Evolutionary conservation across 768 basidiomycete genomes (phyloP).

Genomic region (Rhodosporidiobolus odoratus): DNA sequence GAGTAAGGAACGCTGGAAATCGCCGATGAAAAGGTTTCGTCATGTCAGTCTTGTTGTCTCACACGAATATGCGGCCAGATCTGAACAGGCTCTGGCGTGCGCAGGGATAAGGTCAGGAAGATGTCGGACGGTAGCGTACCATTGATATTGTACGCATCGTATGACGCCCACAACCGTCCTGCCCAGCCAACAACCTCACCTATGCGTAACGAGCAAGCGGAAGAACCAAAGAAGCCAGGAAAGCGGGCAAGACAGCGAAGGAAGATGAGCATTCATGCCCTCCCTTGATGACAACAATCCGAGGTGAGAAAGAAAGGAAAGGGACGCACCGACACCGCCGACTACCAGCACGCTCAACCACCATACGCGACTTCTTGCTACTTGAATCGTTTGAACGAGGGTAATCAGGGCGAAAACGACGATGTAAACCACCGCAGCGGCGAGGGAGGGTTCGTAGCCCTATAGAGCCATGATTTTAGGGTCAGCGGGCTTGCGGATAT

Average conservation of each 20-base stretch:
- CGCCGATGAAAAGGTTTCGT: too few relatives aligned
- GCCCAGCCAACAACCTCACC: constrained; percentile 44
- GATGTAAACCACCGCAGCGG: constrained; percentile 43
- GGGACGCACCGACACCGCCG: constrained; percentile 29
- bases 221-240: not conserved
- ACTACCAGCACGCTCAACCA: constrained; percentile 44
- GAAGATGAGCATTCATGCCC: too few relatives aligned
- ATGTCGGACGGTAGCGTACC: constrained; percentile 17
- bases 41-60: too few relatives aligned
- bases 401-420: constrained; percentile 43
- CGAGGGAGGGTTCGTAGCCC: constrained; percentile 41
- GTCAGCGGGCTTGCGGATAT: too few relatives aligned
- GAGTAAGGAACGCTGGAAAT: not conserved
- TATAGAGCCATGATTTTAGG: too few relatives aligned
- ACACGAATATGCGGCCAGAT: too few relatives aligned
- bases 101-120: too few relatives aligned
- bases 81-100: too few relatives aligned
- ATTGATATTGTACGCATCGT: constrained; percentile 34
- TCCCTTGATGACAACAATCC: not conserved
- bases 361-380: constrained; percentile 44
- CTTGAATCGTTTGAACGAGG: constrained; percentile 38
- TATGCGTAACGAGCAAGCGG: too few relatives aligned
- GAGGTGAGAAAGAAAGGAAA: not conserved
- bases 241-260: too few relatives aligned
- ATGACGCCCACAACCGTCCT: constrained; percentile 40